phyloP scores from a whole-genome alignment of 768 basidiomycete genomes.

The Suillus discolor region DNA sequence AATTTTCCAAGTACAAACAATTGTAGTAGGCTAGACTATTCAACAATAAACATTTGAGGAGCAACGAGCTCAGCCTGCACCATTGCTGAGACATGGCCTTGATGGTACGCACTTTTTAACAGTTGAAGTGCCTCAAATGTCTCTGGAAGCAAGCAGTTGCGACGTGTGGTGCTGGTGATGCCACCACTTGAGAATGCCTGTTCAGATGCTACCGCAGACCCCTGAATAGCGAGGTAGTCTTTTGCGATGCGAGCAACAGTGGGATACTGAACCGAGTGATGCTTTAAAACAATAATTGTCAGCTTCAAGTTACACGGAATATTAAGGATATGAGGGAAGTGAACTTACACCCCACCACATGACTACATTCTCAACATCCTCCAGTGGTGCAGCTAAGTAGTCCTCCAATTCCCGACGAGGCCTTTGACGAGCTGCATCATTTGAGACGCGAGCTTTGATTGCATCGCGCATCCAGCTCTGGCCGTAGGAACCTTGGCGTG shows the following conservation, averaged over 20 bases:
- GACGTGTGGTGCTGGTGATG: neutral
- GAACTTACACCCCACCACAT: slow-evolving; percentile 8
- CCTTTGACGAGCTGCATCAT: neutral
- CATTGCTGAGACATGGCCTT: slow-evolving; percentile 2
- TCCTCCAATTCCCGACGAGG: slow-evolving; percentile 1
- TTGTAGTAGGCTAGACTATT: slow-evolving; percentile 5
- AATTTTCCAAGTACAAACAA: neutral
- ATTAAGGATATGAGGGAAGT: neutral
- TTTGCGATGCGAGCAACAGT: slow-evolving; percentile 1
- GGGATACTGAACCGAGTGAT: slow-evolving; percentile 10
- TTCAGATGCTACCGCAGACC: slow-evolving; percentile 30
- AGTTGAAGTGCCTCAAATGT: slow-evolving; percentile 6
- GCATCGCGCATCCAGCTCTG: neutral
- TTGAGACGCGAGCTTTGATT: neutral
- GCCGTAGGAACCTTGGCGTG: neutral
- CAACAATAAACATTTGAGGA: neutral
- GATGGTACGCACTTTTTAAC: slow-evolving; percentile 1
- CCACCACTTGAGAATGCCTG: slow-evolving; percentile 23
- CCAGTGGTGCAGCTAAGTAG: slow-evolving; percentile 6
- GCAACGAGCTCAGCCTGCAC: neutral
- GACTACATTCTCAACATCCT: slow-evolving; percentile 6
- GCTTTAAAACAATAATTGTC: slow-evolving; percentile 13
- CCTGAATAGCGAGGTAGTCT: slow-evolving; percentile 26
- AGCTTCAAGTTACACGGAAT: neutral
- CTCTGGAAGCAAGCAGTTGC: slow-evolving; percentile 6